A percentile compares a stretch with the other conserved stretches of the same genome.
These are phyloP conservation scores for Wickerhamomyces sp. DNA, from an alignment of 1,139 yeast species.

Conservation along the genomic window DNA sequence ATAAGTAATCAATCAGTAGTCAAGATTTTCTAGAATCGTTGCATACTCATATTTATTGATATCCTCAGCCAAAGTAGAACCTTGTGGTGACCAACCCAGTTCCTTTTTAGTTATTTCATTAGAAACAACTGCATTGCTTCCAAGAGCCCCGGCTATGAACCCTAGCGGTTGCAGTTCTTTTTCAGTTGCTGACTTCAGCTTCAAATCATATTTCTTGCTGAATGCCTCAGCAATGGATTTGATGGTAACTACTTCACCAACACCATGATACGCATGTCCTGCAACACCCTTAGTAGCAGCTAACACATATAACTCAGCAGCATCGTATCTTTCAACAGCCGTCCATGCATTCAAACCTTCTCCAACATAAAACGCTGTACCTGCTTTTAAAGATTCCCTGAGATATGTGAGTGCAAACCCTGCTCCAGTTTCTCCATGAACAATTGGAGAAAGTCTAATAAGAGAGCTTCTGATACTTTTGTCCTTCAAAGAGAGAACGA, in stretches of 20 bases:
- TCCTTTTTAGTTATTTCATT: slow-evolving; percentile 16
- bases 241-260: slow-evolving; percentile 22
- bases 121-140: slow-evolving; percentile 10
- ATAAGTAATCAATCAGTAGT: too few species aligned
- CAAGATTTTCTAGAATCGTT: background rate
- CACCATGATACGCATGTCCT: slow-evolving; percentile 26
- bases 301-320: slow-evolving; percentile 25
- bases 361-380: slow-evolving; percentile 23
- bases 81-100: slow-evolving; percentile 26
- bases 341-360: slow-evolving; percentile 30
- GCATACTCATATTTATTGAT: slow-evolving; percentile 6
- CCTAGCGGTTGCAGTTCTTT: slow-evolving; percentile 14
- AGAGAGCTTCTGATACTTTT: slow-evolving; percentile 22
- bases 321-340: slow-evolving; percentile 29
- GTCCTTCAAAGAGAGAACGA: slow-evolving; percentile 14
- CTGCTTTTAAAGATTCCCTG: slow-evolving; percentile 13
- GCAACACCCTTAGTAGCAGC: slow-evolving; percentile 28
- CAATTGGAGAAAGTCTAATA: slow-evolving; percentile 26
- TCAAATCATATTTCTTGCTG: slow-evolving; percentile 19
- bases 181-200: slow-evolving; percentile 11
- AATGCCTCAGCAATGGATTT: slow-evolving; percentile 26
- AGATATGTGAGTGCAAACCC: slow-evolving; percentile 7
- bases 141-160: slow-evolving; percentile 4
- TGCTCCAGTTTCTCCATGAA: slow-evolving; percentile 25
- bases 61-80: slow-evolving; percentile 23